A percentile compares a stretch with the other conserved stretches of the same genome.
Evolutionary conservation across 176 grass and related monocot species (phyloP).

Genomic region (Aegilops bicornis): DNA sequence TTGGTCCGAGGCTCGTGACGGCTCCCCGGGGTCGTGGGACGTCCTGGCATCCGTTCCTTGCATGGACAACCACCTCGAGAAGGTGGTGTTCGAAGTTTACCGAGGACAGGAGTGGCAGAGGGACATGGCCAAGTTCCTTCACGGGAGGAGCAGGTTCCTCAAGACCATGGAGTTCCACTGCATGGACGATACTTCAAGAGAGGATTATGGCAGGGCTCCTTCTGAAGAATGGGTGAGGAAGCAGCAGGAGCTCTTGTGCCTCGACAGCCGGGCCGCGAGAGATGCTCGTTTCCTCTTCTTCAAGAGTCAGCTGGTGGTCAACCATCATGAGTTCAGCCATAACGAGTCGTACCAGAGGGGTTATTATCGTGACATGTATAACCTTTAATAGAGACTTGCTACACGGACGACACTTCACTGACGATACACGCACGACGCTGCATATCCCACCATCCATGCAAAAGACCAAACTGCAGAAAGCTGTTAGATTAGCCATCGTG

Average conservation of each 20-base stretch:
- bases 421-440: too few species aligned
- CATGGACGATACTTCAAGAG: background rate
- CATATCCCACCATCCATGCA: too few species aligned
- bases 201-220: background rate
- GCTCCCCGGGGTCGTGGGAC: background rate
- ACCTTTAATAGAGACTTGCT: conserved; percentile 3
- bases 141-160: conserved; percentile 26
- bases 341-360: background rate
- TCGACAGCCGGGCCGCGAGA: conserved; percentile 19
- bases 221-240: background rate
- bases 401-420: too few species aligned
- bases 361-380: background rate
- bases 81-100: conserved; percentile 32
- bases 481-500: too few species aligned
- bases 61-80: conserved; percentile 10
- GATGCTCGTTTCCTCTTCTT: conserved; percentile 34
- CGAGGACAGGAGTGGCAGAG: conserved; percentile 29
- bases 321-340: background rate
- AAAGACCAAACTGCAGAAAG: too few species aligned
- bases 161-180: conserved; percentile 39
- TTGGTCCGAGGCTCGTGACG: background rate
- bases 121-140: conserved; percentile 40
- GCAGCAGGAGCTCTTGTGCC: conserved; percentile 17
- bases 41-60: background rate
- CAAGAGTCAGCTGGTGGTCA: background rate